phyloP scores from a whole-genome alignment of 2,329 filamentous ascomycete genomes.

The Nakataea oryzae region DNA sequence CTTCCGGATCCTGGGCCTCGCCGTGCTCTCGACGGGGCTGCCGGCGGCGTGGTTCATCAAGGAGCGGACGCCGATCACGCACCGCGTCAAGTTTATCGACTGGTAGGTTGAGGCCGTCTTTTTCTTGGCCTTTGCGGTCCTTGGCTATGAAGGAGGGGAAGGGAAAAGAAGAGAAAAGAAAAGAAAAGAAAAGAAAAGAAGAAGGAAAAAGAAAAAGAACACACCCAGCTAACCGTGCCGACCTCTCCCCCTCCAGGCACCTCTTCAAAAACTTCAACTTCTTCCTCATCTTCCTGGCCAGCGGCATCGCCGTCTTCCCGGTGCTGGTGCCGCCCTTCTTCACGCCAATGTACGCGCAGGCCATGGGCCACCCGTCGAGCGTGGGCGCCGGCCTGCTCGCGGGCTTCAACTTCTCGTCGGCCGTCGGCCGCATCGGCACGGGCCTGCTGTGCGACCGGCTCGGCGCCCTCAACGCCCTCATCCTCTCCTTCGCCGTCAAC shows the following conservation, averaged over 20 bases:
- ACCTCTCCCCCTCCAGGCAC: slow-evolving; percentile 19
- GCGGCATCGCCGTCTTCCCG: slow-evolving; percentile 47
- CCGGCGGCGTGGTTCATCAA: slow-evolving; percentile 44
- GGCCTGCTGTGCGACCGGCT: slow-evolving; percentile 43
- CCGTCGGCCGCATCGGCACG: slow-evolving; percentile 42
- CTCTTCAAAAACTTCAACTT: slow-evolving; percentile 43
- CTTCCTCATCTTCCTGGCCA: slow-evolving; percentile 38
- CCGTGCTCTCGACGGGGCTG: slow-evolving; percentile 39
- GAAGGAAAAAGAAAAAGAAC: too few species aligned
- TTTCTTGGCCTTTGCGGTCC: background rate
- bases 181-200: too few species aligned
- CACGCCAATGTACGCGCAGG: slow-evolving; percentile 42
- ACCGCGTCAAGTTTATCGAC: slow-evolving; percentile 31
- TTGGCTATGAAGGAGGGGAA: too few species aligned
- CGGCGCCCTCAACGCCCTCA: slow-evolving; percentile 44
- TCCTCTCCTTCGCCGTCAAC: slow-evolving; percentile 37
- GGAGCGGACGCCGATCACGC: slow-evolving; percentile 28
- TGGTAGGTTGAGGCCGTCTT: slow-evolving; percentile 22
- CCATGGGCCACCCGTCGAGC: slow-evolving; percentile 40
- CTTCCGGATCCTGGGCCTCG: slow-evolving; percentile 40
- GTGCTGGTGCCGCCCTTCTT: slow-evolving; percentile 53
- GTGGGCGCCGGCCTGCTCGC: slow-evolving; percentile 48
- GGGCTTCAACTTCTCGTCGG: slow-evolving; percentile 50
- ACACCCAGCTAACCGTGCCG: too few species aligned
- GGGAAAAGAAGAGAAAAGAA: too few species aligned